These are phyloP conservation scores for Fonsecaea multimorphosa DNA, from an alignment of 2,329 filamentous ascomycete genomes.

Conservation along the genomic window DNA sequence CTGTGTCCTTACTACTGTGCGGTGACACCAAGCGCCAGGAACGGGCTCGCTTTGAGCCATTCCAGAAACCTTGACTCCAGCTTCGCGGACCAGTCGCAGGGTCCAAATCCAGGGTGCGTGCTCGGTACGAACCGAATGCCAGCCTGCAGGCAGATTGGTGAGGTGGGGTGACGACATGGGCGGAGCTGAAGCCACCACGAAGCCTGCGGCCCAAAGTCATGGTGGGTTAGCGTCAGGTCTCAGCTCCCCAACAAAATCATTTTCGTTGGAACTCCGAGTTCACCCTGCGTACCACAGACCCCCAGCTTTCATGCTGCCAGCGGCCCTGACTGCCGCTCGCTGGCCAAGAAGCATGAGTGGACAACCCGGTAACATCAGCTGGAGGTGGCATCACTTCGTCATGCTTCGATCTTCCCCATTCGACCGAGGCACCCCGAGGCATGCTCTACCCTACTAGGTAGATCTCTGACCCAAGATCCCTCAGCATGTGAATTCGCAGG, in stretches of 20 bases:
- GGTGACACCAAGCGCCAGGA: slow-evolving; percentile 18
- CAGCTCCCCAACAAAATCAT: slow-evolving; percentile 32
- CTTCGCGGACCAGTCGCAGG: neutral
- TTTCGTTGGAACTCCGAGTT: slow-evolving; percentile 28
- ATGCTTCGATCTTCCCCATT: neutral
- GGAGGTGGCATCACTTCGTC: neutral
- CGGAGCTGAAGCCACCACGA: neutral
- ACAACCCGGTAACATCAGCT: neutral
- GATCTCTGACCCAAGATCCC: neutral
- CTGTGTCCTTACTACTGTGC: neutral
- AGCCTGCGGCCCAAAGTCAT: neutral
- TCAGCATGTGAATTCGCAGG: neutral
- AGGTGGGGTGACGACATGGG: neutral
- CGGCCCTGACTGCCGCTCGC: neutral
- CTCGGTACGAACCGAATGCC: slow-evolving; percentile 11
- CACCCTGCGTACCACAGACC: slow-evolving; percentile 7
- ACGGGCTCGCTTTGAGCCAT: slow-evolving; percentile 7
- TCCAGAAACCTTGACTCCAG: slow-evolving; percentile 4
- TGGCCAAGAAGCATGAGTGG: neutral
- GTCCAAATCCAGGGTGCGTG: slow-evolving; percentile 2
- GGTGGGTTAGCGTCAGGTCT: slow-evolving; percentile 21
- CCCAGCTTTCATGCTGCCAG: neutral
- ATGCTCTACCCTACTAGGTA: neutral
- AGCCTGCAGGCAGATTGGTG: neutral
- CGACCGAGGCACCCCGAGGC: slow-evolving; percentile 11